A percentile compares a stretch with the other conserved stretches of the same genome.
phyloP scores from a whole-genome alignment of 1,284 basidiomycete genomes.

The Rhodotorula sp. region DNA sequence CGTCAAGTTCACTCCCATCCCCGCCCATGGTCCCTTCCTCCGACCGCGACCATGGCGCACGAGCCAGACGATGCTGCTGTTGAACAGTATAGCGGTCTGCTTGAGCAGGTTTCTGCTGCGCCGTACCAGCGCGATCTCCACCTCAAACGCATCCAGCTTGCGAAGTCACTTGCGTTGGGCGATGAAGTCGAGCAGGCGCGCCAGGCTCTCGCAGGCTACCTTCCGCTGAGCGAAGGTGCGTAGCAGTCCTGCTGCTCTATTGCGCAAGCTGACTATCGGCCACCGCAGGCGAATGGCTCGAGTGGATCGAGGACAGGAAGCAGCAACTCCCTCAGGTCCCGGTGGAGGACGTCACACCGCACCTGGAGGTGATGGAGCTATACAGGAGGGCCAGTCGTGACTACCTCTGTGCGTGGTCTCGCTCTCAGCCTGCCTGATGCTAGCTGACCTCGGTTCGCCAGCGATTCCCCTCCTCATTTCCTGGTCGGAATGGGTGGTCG shows the following conservation, averaged over 20 bases:
- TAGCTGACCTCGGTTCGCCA: neutral
- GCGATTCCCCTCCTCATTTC: slow-evolving; percentile 33
- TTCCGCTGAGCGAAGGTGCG: slow-evolving; percentile 24
- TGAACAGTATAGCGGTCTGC: slow-evolving; percentile 16
- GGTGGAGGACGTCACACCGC: slow-evolving; percentile 21
- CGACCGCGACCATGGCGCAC: neutral
- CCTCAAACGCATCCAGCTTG: slow-evolving; percentile 23
- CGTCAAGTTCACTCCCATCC: neutral
- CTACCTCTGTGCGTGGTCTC: slow-evolving; percentile 28
- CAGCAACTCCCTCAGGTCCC: slow-evolving; percentile 3
- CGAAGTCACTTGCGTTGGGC: slow-evolving; percentile 17
- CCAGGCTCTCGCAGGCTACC: slow-evolving; percentile 10
- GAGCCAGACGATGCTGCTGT: slow-evolving; percentile 3
- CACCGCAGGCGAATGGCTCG: slow-evolving; percentile 31
- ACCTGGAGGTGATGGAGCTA: slow-evolving; percentile 39
- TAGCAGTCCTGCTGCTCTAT: no score
- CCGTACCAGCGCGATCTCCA: slow-evolving; percentile 35
- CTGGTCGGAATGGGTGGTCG: slow-evolving; percentile 34
- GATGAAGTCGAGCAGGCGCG: slow-evolving; percentile 27
- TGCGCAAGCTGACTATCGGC: neutral
- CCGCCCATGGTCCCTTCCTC: neutral
- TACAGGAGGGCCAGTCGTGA: slow-evolving; percentile 34
- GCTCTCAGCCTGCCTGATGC: neutral
- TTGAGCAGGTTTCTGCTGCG: slow-evolving; percentile 24
- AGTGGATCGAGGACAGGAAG: slow-evolving; percentile 36